A percentile compares a stretch with the other conserved stretches of the same genome.
Conservation (phyloP, 2,329 filamentous ascomycete species). For the Rosellinia necatrix region DNA sequence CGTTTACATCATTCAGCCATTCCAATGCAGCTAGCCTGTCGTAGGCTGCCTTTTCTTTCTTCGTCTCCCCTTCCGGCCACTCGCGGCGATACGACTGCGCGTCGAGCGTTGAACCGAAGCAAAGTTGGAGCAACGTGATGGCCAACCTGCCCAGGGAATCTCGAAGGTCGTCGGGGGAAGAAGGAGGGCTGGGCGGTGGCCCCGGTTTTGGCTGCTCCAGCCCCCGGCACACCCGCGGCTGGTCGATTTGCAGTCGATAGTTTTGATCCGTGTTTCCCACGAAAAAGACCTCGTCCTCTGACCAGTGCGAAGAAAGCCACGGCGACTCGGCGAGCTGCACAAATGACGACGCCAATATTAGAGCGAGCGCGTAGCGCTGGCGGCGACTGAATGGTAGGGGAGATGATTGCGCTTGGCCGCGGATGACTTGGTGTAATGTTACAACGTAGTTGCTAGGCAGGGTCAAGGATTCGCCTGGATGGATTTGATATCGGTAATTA, state of each 20-base stretch:
- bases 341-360: slow-evolving; percentile 9
- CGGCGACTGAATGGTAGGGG: slow-evolving; percentile 10
- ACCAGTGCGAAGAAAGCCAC: neutral
- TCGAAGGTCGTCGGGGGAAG: neutral
- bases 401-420: too few relatives aligned
- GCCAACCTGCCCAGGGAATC: neutral
- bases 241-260: neutral
- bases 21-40: slow-evolving; percentile 4
- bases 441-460: too few relatives aligned
- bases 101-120: slow-evolving; percentile 6
- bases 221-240: neutral
- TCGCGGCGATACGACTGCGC: neutral
- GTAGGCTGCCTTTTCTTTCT: neutral
- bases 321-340: slow-evolving; percentile 5
- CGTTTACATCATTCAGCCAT: slow-evolving; percentile 8
- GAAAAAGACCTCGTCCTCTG: neutral
- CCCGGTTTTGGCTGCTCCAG: neutral
- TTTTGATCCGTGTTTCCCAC: neutral
- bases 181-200: neutral
- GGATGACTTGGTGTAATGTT: too few relatives aligned
- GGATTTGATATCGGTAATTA: too few relatives aligned
- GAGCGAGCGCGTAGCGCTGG: neutral
- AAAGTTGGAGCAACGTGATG: slow-evolving; percentile 6
- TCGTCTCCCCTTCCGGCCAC: neutral
- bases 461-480: too few relatives aligned